Base-by-base conservation (phyloP, 306 rosid species). In the Parietaria judaica region DNA sequence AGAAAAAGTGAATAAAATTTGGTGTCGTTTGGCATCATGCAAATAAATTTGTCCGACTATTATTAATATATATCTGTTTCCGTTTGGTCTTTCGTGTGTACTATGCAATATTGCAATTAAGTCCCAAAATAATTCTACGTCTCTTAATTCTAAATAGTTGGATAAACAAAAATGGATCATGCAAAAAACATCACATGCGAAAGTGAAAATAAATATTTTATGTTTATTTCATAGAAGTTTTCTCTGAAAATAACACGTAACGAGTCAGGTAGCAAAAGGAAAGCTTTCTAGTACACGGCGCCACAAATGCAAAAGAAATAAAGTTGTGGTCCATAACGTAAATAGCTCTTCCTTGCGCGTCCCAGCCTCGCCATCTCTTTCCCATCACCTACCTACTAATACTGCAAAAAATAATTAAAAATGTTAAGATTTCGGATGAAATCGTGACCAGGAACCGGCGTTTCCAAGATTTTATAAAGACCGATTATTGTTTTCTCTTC, bases 361-460 rank as follows among this genome's bases (percentile, higher is more conserved):
- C 9, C 3, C 8, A 7, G 34, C 56, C 9, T 16, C 17, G 9
- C 60, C 44, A 55, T 31, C 60, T 31, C 60, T 34, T 55, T n/a
- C 31, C 60, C n/a, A 8, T n/a, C 58, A 4, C 12, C 10, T 8
- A 7, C 59, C 5, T 11, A 31, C n/a, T 34, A 3, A 55, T 55
- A 23, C 60, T 55, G 60, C 60, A 11, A 38, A 58, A 38, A 58
- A 58, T 10, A 7, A 56, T 3, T 14, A 36, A 56, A 55, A 54
- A 14, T 3, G 15, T 8, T 7, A 56, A 6, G 3, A 57, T 45
- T 8, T 1, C 7, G 17, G 37, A 57, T 1, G 6, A 14, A 36
- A 35, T 3, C 0, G 13, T 3, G 12, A 54, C 12, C 3, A 54
- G 50, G 50, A 13, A 7, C 50, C 8, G 50, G 50, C 3, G 1